Conservation (phyloP, 108 stramenopile species). For the Poteriospumella lacustris region DNA sequence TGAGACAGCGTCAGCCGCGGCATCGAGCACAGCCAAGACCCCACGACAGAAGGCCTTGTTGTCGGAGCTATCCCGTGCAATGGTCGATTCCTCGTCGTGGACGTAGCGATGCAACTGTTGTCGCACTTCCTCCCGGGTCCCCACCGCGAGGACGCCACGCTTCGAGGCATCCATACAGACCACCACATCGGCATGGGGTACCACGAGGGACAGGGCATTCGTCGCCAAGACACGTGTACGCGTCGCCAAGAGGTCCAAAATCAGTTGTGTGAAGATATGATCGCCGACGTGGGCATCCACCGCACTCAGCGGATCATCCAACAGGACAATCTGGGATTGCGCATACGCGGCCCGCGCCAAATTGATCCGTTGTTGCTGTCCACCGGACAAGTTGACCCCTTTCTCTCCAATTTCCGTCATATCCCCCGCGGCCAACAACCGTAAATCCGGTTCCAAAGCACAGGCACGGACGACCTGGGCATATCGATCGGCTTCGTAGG, state of each 20-base stretch:
- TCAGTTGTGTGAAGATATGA: constrained; percentile 68
- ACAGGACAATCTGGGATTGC: constrained; percentile 37
- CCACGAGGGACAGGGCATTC: constrained; percentile 54
- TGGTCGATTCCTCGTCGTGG: neutral
- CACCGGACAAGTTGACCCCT: constrained; percentile 81
- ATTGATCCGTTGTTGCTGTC: constrained; percentile 69
- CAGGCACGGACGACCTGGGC: constrained; percentile 68
- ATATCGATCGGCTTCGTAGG: constrained; percentile 73
- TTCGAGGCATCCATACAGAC: neutral
- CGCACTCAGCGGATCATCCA: constrained; percentile 54
- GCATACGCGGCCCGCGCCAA: constrained; percentile 73
- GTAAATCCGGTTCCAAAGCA: constrained; percentile 77
- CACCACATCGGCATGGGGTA: constrained; percentile 1
- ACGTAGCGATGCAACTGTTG: neutral
- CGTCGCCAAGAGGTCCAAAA: constrained; percentile 33
- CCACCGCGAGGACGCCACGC: neutral
- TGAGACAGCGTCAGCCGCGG: neutral
- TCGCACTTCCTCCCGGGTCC: neutral
- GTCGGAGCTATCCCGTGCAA: neutral
- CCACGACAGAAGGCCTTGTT: neutral
- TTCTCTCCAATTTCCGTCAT: constrained; percentile 82
- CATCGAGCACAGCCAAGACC: neutral
- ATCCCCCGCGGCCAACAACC: constrained; percentile 79
- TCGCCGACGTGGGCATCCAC: constrained; percentile 95
- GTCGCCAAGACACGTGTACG: constrained; percentile 83